Evolutionary conservation across 768 basidiomycete genomes (phyloP).

Genomic region (Hygrophorus russula): DNA sequence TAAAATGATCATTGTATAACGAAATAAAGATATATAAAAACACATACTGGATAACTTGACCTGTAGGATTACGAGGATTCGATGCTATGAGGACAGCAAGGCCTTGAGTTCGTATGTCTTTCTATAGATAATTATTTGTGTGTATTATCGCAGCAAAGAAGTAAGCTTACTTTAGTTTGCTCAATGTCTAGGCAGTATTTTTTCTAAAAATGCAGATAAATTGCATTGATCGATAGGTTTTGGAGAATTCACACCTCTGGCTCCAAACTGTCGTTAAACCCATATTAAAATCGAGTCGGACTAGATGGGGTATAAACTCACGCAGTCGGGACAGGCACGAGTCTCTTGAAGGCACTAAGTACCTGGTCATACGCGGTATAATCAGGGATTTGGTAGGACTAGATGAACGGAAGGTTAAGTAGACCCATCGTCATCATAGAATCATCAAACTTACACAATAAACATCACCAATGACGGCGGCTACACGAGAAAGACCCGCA

Average conservation of each 20-base stretch:
- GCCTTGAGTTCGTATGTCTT: slow-evolving; percentile 75
- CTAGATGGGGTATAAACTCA: slow-evolving; percentile 24
- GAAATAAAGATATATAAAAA: neutral
- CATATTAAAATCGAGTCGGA: slow-evolving; percentile 3
- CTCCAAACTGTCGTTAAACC: slow-evolving; percentile 28
- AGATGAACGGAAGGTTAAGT: slow-evolving; percentile 6
- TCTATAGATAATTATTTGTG: slow-evolving; percentile 34
- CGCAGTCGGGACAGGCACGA: slow-evolving; percentile 87
- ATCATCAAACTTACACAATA: slow-evolving; percentile 45
- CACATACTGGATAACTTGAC: slow-evolving; percentile 58
- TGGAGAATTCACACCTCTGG: slow-evolving; percentile 16
- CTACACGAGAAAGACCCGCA: slow-evolving; percentile 80
- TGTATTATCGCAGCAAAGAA: neutral
- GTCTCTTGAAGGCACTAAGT: slow-evolving; percentile 74
- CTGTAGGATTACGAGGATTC: slow-evolving; percentile 95
- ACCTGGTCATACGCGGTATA: slow-evolving; percentile 87
- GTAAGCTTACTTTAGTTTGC: slow-evolving; percentile 50
- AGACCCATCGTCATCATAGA: slow-evolving; percentile 1
- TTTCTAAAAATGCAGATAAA: slow-evolving; percentile 21
- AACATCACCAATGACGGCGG: slow-evolving; percentile 86
- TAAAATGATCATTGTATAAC: slow-evolving; percentile 1
- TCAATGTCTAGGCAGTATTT: slow-evolving; percentile 73
- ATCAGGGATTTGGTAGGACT: slow-evolving; percentile 88
- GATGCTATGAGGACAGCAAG: slow-evolving; percentile 79
- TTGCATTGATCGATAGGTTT: slow-evolving; percentile 4